A percentile compares a stretch with the other conserved stretches of the same genome.
phyloP scores from a whole-genome alignment of 202 grass and related monocot genomes.

The Zoysia matrella region DNA sequence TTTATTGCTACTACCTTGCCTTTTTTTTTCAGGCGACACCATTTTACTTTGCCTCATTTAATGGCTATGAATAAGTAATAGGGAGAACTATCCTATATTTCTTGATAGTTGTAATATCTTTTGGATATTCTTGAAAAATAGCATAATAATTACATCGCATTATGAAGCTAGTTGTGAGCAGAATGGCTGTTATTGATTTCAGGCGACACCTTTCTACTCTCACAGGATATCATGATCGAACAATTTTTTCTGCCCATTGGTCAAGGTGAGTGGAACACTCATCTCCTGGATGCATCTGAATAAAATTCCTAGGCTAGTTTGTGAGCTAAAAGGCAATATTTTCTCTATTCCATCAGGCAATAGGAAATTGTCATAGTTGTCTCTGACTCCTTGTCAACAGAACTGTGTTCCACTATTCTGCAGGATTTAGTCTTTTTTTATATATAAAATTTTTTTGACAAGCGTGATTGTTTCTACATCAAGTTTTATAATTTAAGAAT shows the following conservation, averaged over 20 bases:
- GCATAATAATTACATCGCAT: no score
- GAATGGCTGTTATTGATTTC: constrained; percentile 50
- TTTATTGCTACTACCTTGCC: not conserved
- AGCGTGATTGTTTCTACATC: no score
- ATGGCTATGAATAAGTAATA: no score
- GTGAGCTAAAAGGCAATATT: not conserved
- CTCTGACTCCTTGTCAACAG: no score
- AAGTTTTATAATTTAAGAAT: no score
- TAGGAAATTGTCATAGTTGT: not conserved
- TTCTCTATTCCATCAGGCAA: constrained; percentile 10
- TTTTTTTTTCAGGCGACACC: not conserved
- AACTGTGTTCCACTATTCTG: no score
- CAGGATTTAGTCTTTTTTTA: no score
- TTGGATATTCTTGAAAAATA: no score
- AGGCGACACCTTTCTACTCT: constrained; percentile 88
- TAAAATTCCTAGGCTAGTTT: constrained; percentile 11
- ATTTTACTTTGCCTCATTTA: no score
- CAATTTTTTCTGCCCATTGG: constrained; percentile 94
- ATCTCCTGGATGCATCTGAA: not conserved
- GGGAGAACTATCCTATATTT: no score
- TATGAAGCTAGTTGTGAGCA: not conserved
- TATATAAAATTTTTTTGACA: no score
- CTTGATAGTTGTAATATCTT: no score
- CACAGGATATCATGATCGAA: constrained; percentile 84
- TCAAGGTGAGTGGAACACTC: constrained; percentile 69